Base-by-base conservation (phyloP, 192 early-diverging fungal species). In the Dissophora globulifera region DNA sequence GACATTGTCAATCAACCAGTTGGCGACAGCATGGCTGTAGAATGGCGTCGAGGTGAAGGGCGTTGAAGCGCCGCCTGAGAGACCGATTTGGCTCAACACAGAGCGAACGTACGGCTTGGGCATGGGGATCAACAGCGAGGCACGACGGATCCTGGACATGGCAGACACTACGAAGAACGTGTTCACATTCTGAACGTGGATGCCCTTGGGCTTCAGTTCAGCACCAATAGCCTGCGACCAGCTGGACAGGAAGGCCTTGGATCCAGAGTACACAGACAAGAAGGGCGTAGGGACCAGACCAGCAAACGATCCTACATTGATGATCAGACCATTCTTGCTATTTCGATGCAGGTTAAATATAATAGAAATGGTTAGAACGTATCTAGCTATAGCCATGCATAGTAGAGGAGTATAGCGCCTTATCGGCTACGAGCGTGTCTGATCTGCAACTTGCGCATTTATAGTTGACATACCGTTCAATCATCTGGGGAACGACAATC, bases 121-220 rank as follows among this genome's bases (percentile, higher is more conserved):
- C 62, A 89, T 79, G 9, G 97, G 97, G 27, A 95, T 90, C 43
- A 93, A 53, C 50, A 89, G 87, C n/a, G 79, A 85, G n/a, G 95
- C 82, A 60, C 84, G 86, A 45, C 93, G 79, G 52, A 97, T 95
- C 84, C 97, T 98, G 59, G 90, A 91, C 97, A 99, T 98, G 50
- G 88, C 86, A 12, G 97, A 93, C 51, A 90, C 88, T 67, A 99
- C 95, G 91, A 97, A 99, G 83, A 93, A 98, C 23, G 95, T 95
- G 75, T 95, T 96, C 65, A 97, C 64, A 81, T 95, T 90, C 85
- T 99, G 89, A 29, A 99, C 95, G 23, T 90, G 80, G 23, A 99
- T 85, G 42, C 90, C 90, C 23, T 84, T 75, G 7, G 81, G 63
- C 25, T 84, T 79, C 30, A 94, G 69, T 78, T 99, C 97, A 23